Percentiles rank a stretch among this genome's conserved stretches.
Conservation (phyloP, 78 protist species). For the Dictyostelium purpureum region DNA sequence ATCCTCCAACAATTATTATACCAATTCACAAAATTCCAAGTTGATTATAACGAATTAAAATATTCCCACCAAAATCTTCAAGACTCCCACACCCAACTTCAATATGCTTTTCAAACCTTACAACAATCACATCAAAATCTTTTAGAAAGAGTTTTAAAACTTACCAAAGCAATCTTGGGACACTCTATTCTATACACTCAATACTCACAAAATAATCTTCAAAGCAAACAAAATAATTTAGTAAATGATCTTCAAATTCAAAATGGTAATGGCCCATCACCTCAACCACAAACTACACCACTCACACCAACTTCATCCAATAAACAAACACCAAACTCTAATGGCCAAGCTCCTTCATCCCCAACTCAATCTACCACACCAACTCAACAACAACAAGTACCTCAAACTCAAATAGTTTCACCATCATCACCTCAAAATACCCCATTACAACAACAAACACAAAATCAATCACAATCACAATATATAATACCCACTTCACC, state of each 20-base stretch:
- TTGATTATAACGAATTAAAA: conserved; percentile 37
- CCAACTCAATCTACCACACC: background rate
- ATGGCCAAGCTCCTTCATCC: too few species aligned
- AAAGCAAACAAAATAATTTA: background rate
- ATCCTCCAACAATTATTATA: conserved; percentile 40
- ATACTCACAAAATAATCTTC: conserved; percentile 1
- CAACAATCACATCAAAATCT: conserved; percentile 71
- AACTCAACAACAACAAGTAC: background rate
- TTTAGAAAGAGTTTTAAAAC: conserved; percentile 59
- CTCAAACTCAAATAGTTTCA: background rate
- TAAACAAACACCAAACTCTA: too few species aligned
- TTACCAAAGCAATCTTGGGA: conserved; percentile 68
- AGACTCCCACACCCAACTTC: conserved; percentile 59
- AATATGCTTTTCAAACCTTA: conserved; percentile 46
- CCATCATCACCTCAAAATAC: conserved; percentile 6
- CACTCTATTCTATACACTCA: background rate
- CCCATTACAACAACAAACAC: background rate
- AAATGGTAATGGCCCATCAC: background rate
- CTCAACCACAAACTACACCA: background rate
- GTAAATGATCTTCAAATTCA: background rate
- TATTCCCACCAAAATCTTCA: conserved; percentile 34
- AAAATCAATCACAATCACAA: background rate
- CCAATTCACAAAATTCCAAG: conserved; percentile 53
- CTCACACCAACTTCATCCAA: conserved; percentile 31
- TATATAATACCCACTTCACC: background rate